A percentile compares a stretch with the other conserved stretches of the same genome.
Conservation (phyloP, 495 filamentous ascomycete species). For the Penicillium salamii region DNA sequence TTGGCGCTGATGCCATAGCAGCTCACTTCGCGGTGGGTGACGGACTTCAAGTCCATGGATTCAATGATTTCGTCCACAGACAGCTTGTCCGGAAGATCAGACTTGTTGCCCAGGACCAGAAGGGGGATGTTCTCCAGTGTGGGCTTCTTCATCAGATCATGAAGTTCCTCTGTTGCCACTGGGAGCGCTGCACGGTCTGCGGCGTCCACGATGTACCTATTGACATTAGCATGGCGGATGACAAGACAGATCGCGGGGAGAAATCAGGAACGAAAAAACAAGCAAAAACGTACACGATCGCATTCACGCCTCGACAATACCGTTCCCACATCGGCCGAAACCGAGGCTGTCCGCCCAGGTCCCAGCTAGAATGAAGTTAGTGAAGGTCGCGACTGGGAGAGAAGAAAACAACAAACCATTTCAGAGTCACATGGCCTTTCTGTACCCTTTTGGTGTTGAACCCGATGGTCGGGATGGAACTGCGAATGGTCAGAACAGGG, state of each 20-base stretch:
- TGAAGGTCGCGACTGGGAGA: neutral
- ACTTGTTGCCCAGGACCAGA: constrained; percentile 97
- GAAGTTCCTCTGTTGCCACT: constrained; percentile 89
- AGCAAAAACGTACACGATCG: constrained; percentile 70
- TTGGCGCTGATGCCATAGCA: constrained; percentile 99
- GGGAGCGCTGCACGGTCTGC: constrained; percentile 78
- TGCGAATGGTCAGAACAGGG: constrained; percentile 47
- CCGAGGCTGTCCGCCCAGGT: constrained; percentile 93
- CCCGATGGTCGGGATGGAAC: constrained; percentile 96
- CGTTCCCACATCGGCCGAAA: constrained; percentile 99
- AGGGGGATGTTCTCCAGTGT: constrained; percentile 87
- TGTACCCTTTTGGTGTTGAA: constrained; percentile 99
- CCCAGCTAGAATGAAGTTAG: constrained; percentile 64
- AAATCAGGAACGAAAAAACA: too few species aligned
- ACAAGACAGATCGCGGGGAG: neutral
- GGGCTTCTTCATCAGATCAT: constrained; percentile 80
- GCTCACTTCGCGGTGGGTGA: constrained; percentile 91
- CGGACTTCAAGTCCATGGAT: constrained; percentile 80
- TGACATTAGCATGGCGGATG: constrained; percentile 13
- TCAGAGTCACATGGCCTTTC: constrained; percentile 96
- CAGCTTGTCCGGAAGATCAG: constrained; percentile 81
- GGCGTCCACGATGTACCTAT: constrained; percentile 89
- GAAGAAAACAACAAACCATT: constrained; percentile 62
- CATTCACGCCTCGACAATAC: constrained; percentile 96
- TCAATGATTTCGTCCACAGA: constrained; percentile 96